Percentiles rank a stretch among this genome's conserved stretches.
phyloP scores from a whole-genome alignment of 2,329 filamentous ascomycete genomes.

The Scedosporium aurantiacum region DNA sequence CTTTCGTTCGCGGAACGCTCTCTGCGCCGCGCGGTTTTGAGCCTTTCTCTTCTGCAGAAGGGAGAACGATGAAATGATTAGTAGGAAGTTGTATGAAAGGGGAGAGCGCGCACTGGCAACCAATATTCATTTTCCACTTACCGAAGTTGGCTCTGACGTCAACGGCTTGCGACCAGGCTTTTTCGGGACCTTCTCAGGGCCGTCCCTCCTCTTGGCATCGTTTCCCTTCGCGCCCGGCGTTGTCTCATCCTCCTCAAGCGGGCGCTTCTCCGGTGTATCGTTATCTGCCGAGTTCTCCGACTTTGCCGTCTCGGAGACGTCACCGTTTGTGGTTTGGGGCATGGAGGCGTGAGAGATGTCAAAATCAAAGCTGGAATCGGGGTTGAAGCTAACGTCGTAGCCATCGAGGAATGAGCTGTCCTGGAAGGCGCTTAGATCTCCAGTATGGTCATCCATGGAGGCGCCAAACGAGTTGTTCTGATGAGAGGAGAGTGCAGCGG shows the following conservation, averaged over 20 bases:
- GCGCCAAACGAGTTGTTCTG: constrained; percentile 38
- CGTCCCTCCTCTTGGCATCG: constrained; percentile 62
- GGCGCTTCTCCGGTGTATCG: constrained; percentile 54
- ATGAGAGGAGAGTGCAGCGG: constrained; percentile 29
- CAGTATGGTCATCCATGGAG: constrained; percentile 27
- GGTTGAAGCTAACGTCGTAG: constrained; percentile 67
- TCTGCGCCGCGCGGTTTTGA: constrained; percentile 84
- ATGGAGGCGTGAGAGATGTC: constrained; percentile 34
- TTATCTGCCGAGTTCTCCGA: constrained; percentile 45
- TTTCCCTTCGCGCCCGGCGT: constrained; percentile 24
- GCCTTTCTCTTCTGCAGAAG: constrained; percentile 75
- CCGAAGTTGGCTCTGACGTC: constrained; percentile 89
- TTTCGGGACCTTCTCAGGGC: constrained; percentile 77
- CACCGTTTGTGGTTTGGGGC: constrained; percentile 48
- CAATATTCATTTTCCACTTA: constrained; percentile 41
- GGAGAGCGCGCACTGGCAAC: background rate
- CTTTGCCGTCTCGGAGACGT: constrained; percentile 50
- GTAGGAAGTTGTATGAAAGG: background rate
- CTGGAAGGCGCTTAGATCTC: constrained; percentile 35
- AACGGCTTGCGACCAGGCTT: constrained; percentile 94
- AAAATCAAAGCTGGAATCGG: constrained; percentile 66
- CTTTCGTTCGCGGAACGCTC: constrained; percentile 89
- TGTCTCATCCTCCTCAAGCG: constrained; percentile 61
- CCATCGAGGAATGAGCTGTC: constrained; percentile 72
- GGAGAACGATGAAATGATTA: background rate